These are phyloP conservation scores for Helianthus tuberosus DNA, from an alignment of 129 eudicot species.

Conservation along the genomic window DNA sequence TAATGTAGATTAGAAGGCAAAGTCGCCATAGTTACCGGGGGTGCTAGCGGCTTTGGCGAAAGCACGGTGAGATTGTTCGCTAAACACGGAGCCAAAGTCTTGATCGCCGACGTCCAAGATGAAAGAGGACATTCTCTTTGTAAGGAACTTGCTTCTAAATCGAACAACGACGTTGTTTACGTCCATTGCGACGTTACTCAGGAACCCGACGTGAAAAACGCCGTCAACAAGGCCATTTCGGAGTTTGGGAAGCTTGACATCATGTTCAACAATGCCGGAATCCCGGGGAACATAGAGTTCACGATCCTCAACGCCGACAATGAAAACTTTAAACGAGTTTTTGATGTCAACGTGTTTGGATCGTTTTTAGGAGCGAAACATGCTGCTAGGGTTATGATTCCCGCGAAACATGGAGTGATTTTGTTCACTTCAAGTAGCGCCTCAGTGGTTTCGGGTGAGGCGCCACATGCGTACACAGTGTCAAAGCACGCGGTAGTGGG, in stretches of 20 bases:
- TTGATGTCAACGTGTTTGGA: conserved; percentile 68
- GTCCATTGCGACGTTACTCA: conserved; percentile 62
- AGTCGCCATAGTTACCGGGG: conserved; percentile 82
- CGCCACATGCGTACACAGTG: conserved; percentile 60
- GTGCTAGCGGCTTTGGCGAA: conserved; percentile 85
- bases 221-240: conserved; percentile 48
- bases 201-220: conserved; percentile 46
- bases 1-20: conserved; percentile 62
- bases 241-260: conserved; percentile 60
- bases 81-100: conserved; percentile 62
- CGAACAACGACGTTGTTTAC: conserved; percentile 30
- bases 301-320: conserved; percentile 41
- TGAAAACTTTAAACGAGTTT: conserved; percentile 58
- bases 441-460: conserved; percentile 43
- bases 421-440: conserved; percentile 44
- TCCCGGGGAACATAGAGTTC: conserved; percentile 45
- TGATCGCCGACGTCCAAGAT: conserved; percentile 79
- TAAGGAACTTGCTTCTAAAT: conserved; percentile 20
- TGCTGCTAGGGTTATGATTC: conserved; percentile 81
- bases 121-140: conserved; percentile 47
- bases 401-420: conserved; percentile 56
- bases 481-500: conserved; percentile 77
- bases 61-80: conserved; percentile 58
- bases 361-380: conserved; percentile 69
- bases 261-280: conserved; percentile 82